Evolutionary conservation across 2,329 filamentous ascomycete species (phyloP), one percentile per base, ranked within the genome.

Genomic region (Ascochyta clinopodiicola): DNA sequence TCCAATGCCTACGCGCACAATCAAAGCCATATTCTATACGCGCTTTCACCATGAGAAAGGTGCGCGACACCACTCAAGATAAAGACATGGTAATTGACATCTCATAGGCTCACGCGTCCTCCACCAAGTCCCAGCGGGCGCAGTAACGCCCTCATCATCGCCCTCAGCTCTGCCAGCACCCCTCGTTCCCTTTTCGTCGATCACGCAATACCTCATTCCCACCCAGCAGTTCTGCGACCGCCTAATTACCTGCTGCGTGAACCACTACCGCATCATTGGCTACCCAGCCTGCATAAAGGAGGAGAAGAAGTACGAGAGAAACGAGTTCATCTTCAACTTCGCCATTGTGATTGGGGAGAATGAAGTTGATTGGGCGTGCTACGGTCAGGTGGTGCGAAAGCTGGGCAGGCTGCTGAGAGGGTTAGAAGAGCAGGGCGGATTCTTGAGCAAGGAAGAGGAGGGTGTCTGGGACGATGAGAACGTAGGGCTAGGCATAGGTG

Each of bases 271-370:
- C 54, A 86, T 99, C 51, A 83, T 99, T 31, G 92, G 93, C 15
- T 92, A 92, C 68, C 95, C 95, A 0, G 89, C 98, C 48, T 94
- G 92, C 72, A 91, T 98, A 71, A 64, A 73, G 10, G 86, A 92
- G 61, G 84, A 87, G 51, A 88, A 89, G 65, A 88, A 89, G 64
- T 96, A 98, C 71, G 86, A 89, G 70, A 88, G 95, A 55, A 96
- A 96, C 77, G 91, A 96, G 76, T 98, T 97, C 81, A 96, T 97
- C 72, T 99, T 98, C 85, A 98, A 98, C 76, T 96, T 98, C 72
- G 92, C 92, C 56, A 81, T 98, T 39, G 89, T 96, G 25, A 82
- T 96, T 44, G 85, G 89, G 45, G 84, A 87, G 52, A 80, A 84
- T 31, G 80, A 83, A 13, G 73, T 73, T 4, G 90, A 96, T 70